A percentile compares a stretch with the other conserved stretches of the same genome.
phyloP scores from a whole-genome alignment of 352 stramenopile genomes.

The Hyaloperonospora brassicae region DNA sequence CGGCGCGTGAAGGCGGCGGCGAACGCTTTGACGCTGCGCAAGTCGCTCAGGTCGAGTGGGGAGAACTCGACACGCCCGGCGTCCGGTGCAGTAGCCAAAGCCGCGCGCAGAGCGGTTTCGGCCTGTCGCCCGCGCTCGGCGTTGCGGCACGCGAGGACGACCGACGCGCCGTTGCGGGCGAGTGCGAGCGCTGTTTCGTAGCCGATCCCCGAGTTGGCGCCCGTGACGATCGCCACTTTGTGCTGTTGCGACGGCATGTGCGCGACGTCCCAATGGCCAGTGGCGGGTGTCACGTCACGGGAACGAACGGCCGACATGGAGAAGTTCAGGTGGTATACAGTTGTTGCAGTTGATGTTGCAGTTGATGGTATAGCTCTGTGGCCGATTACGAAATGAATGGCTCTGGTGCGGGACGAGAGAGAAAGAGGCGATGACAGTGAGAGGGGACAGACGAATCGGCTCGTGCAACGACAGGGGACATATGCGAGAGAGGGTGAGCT shows the following conservation, averaged over 20 bases:
- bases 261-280: constrained; percentile 18
- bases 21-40: constrained; percentile 41
- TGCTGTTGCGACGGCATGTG: constrained; percentile 20
- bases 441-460: too few species aligned
- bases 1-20: constrained; percentile 23
- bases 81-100: constrained; percentile 2
- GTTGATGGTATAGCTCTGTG: too few species aligned
- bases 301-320: too few species aligned
- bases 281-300: too few species aligned
- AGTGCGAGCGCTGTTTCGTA: constrained; percentile 27
- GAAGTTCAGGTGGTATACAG: too few species aligned
- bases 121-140: constrained; percentile 12
- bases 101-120: constrained; percentile 17
- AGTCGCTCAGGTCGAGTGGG: constrained; percentile 37
- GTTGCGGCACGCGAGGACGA: constrained; percentile 33
- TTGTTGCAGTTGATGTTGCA: too few species aligned
- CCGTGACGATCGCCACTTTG: constrained; percentile 30
- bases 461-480: too few species aligned
- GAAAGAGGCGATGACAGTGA: too few species aligned
- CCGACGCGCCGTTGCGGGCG: constrained; percentile 24
- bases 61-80: constrained; percentile 39
- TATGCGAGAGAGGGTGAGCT: too few species aligned
- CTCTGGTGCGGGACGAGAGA: too few species aligned
- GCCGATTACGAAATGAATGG: too few species aligned
- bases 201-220: constrained; percentile 37